Evolutionary conservation across 805 yeast genomes (phyloP), one percentile per base, ranked within the genome.

Genomic region (Saccharomyces kudriavzevii): DNA sequence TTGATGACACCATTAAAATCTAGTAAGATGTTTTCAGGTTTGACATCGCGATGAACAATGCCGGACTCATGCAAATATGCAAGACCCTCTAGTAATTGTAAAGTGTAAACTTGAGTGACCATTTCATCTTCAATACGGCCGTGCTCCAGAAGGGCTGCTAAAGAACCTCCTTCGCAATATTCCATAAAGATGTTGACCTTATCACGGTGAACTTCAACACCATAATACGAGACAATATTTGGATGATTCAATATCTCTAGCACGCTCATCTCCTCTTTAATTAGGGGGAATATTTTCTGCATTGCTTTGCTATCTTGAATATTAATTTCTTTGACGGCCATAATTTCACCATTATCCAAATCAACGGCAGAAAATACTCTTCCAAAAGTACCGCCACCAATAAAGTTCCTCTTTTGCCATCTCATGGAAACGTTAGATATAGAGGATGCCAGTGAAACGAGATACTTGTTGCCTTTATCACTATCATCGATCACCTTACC

Each of bases 341-440:
- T 84, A 3, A 91, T 85, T 50, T 91, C 96, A 67, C 98, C 98
- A 17, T 96, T 89, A 60, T 92, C 98, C 57, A 94, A 78, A 65
- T 92, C 90, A 24, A 89, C 84, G 0, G 97, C 96, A 0, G 94
- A 90, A 69, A 80, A 94, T 2, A 94, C 99, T 55, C 87, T 83
- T 6, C 99, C 99, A 76, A 92, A 94, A 0, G 97, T 82, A 47
- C 99, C 99, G 47, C 96, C 92, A 1, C 99, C 99, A 62, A 94
- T 81, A 63, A 84, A 89, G 56, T 85, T 82, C 49, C 97, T 96
- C 73, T 92, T 96, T 69, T 94, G 97, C 99, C 99, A 94, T 70
- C 96, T 83, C 58, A 94, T 89, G 0, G 97, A 85, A 27, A 91
- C 87, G 61, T 90, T 86, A 1, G 96, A 86, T 62, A 90, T 84